Evolutionary conservation across 257 asterid genomes (phyloP), one percentile per base, ranked within the genome.

Genomic region (Plectranthus barbatus): DNA sequence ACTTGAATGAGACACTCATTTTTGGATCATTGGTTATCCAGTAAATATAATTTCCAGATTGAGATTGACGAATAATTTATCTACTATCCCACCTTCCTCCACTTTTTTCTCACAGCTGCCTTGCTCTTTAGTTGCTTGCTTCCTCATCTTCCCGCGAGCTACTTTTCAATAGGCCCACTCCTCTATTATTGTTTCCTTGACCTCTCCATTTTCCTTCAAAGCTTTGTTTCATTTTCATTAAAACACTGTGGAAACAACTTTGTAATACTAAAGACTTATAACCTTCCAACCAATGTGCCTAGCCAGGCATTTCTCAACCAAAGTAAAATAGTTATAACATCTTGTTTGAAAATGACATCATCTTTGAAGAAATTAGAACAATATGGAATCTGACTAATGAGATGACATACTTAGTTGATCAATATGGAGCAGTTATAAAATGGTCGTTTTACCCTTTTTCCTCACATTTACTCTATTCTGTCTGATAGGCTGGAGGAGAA

Each of bases 401-500:
- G 47, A 24, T 26, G 31, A 5, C 31, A 26, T 26, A 26, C 31
- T 26, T 5, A 26, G 31, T 46, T 57, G 51, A 56, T 51, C 36
- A 36, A 47, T 13, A 67, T 18, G 42, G 37, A 24, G 67, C 42
- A 55, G 52, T 21, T 61, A 67, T 60, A 47, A 60, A n/a, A n/a
- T n/a, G n/a, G n/a, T n/a, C n/a, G n/a, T n/a, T n/a, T n/a, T n/a
- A n/a, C n/a, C n/a, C n/a, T n/a, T n/a, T n/a, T n/a, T n/a, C n/a
- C n/a, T n/a, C n/a, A n/a, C n/a, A n/a, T n/a, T n/a, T n/a, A 46
- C 53, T n/a, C 31, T 68, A 67, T n/a, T n/a, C 56, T 72, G 52
- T 40, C 45, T 12, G 63, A 60, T 78, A 93, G 99, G 88, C 84
- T 83, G 52, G 99, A 93, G 76, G 99, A 93, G 85, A 93, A 85